phyloP scores from a whole-genome alignment of 169 alveolate species.

The Theileria orientalis region DNA sequence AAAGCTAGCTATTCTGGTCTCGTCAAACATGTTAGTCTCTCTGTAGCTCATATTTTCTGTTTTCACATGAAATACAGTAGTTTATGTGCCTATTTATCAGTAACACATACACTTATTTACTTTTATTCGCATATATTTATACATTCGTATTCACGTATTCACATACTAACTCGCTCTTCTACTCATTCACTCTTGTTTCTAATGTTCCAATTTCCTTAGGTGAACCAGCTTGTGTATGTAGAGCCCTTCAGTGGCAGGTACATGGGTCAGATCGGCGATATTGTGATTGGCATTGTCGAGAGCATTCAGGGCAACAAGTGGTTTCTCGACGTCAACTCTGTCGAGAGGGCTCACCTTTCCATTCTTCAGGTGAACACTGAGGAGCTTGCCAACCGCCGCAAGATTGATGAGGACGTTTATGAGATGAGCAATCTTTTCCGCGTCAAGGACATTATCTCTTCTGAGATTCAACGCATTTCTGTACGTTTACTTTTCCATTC shows the following conservation, averaged over 20 bases:
- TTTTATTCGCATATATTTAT: too few relatives aligned
- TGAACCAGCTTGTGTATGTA: conserved; percentile 81
- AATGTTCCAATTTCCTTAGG: conserved; percentile 16
- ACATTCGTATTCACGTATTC: too few relatives aligned
- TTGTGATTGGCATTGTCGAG: conserved; percentile 81
- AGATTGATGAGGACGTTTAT: conserved; percentile 87
- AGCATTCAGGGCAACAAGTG: conserved; percentile 79
- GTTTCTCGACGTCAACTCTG: conserved; percentile 89
- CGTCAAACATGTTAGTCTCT: conserved; percentile 28
- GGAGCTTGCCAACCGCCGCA: conserved; percentile 84
- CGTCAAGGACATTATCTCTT: conserved; percentile 87
- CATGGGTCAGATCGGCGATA: conserved; percentile 81
- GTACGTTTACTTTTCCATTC: conserved; percentile 1
- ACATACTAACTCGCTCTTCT: too few relatives aligned
- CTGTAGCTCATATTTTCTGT: not conserved
- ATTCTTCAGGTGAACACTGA: conserved; percentile 88
- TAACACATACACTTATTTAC: not conserved
- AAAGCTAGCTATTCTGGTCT: conserved; percentile 44
- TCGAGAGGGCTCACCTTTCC: conserved; percentile 83
- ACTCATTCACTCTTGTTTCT: not conserved
- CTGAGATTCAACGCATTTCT: conserved; percentile 87
- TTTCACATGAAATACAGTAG: not conserved
- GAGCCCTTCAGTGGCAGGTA: conserved; percentile 81
- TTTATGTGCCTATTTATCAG: not conserved
- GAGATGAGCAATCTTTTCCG: conserved; percentile 86